Conservation (phyloP, 2,329 filamentous ascomycete species). For the Celoporthe dispersa region DNA sequence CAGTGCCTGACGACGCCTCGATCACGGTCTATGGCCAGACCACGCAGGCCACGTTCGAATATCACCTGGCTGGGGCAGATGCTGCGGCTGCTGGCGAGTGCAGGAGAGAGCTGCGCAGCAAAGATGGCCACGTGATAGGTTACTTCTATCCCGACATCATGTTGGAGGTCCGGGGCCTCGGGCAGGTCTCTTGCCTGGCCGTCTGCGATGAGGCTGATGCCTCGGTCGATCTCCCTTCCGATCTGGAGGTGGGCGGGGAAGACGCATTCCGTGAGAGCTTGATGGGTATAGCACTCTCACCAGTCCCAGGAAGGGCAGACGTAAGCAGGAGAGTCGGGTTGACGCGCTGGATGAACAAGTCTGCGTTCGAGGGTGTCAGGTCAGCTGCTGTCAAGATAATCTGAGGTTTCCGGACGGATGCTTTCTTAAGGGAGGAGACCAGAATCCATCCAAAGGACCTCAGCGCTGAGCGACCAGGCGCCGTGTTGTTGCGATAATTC, state of each 20-base stretch:
- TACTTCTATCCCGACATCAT: constrained; percentile 1
- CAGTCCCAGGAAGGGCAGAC: neutral
- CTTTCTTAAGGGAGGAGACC: neutral
- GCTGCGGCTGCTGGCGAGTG: neutral
- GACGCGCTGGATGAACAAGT: neutral
- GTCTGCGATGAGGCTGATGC: neutral
- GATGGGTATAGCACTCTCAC: neutral
- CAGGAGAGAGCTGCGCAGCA: neutral
- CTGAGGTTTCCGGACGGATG: neutral
- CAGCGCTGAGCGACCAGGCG: neutral
- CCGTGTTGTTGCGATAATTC: neutral
- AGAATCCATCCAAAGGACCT: neutral
- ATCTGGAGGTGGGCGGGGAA: neutral
- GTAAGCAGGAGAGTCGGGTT: neutral
- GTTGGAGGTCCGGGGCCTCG: neutral
- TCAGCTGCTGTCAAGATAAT: neutral
- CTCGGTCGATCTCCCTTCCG: neutral
- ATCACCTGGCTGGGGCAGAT: neutral
- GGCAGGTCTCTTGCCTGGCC: neutral
- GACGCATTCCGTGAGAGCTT: neutral
- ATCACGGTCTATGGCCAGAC: neutral
- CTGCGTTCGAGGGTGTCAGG: neutral
- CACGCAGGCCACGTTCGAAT: neutral
- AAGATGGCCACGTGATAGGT: neutral
- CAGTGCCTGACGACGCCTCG: neutral